Conservation (phyloP, 2,329 filamentous ascomycete genomes). For the Phoma herbarum region DNA sequence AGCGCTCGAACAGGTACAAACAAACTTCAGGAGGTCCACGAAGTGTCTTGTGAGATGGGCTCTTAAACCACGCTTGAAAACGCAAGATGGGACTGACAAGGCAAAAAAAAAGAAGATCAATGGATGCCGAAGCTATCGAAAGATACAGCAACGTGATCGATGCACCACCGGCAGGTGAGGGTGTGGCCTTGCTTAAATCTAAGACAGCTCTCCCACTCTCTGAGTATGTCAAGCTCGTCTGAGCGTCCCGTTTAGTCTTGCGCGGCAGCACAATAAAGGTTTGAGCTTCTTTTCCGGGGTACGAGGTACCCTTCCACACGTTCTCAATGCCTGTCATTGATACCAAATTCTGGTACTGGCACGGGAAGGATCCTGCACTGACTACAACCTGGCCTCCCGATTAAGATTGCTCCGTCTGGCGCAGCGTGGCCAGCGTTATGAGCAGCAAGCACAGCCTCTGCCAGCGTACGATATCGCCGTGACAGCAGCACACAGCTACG, state of each 20-base stretch:
- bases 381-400: background rate
- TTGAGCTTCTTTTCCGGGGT: constrained; percentile 27
- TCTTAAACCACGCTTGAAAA: constrained; percentile 20
- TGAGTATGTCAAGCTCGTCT: constrained; percentile 25
- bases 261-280: constrained; percentile 23
- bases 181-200: constrained; percentile 25
- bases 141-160: constrained; percentile 17
- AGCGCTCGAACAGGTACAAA: constrained; percentile 43
- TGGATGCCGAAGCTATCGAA: constrained; percentile 33
- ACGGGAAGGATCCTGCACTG: constrained; percentile 26
- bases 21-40: constrained; percentile 39
- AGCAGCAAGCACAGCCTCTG: constrained; percentile 25
- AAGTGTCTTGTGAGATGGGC: constrained; percentile 34
- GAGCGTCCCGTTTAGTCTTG: constrained; percentile 27
- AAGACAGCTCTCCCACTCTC: constrained; percentile 23
- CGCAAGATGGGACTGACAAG: constrained; percentile 24
- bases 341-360: constrained; percentile 26
- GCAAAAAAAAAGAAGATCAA: constrained; percentile 27
- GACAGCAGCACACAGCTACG: constrained; percentile 21
- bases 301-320: constrained; percentile 8
- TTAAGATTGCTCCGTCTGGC: constrained; percentile 3
- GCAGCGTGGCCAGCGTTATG: constrained; percentile 8
- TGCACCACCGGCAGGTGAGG: constrained; percentile 9
- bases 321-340: constrained; percentile 7
- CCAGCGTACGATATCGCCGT: constrained; percentile 27